Evolutionary conservation across 352 stramenopile species (phyloP).

Genomic region (Phytophthora tentaculata): DNA sequence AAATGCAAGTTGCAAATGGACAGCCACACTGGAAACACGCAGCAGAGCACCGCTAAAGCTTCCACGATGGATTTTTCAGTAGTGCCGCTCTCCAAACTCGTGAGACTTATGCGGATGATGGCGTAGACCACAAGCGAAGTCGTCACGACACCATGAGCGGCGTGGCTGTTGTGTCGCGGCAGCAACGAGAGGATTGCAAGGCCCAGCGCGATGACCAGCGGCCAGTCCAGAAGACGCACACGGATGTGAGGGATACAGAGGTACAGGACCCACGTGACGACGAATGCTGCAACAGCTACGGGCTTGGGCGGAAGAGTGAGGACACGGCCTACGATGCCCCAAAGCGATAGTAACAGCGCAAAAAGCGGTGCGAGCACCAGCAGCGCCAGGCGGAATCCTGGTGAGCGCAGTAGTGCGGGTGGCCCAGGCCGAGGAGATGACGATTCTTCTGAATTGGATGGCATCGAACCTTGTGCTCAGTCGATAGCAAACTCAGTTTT

Average conservation of each 20-base stretch:
- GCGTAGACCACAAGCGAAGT: constrained; percentile 50
- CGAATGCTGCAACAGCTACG: constrained; percentile 36
- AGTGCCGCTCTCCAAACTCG: constrained; percentile 41
- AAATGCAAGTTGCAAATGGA: constrained; percentile 53
- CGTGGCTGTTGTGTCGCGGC: constrained; percentile 26
- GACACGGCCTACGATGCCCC: constrained; percentile 55
- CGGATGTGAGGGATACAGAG: constrained; percentile 59
- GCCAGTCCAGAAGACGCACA: constrained; percentile 58
- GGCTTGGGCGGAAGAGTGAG: constrained; percentile 51
- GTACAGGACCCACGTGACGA: constrained; percentile 55
- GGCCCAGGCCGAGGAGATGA: constrained; percentile 20
- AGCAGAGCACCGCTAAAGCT: constrained; percentile 48
- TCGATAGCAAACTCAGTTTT: constrained; percentile 21
- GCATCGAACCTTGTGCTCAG: constrained; percentile 5
- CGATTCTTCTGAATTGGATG: constrained; percentile 10
- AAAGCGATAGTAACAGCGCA: constrained; percentile 55
- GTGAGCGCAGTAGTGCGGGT: constrained; percentile 21
- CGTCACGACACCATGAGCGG: constrained; percentile 40
- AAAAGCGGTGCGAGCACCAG: constrained; percentile 56
- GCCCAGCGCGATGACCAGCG: constrained; percentile 56
- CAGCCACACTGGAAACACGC: constrained; percentile 58
- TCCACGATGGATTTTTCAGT: constrained; percentile 45
- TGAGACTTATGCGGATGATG: constrained; percentile 49
- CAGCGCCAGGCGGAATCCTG: constrained; percentile 34
- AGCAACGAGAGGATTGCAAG: constrained; percentile 40